phyloP scores from a whole-genome alignment of 148 eudicot genomes.

The Pharnaceum exiguum region DNA sequence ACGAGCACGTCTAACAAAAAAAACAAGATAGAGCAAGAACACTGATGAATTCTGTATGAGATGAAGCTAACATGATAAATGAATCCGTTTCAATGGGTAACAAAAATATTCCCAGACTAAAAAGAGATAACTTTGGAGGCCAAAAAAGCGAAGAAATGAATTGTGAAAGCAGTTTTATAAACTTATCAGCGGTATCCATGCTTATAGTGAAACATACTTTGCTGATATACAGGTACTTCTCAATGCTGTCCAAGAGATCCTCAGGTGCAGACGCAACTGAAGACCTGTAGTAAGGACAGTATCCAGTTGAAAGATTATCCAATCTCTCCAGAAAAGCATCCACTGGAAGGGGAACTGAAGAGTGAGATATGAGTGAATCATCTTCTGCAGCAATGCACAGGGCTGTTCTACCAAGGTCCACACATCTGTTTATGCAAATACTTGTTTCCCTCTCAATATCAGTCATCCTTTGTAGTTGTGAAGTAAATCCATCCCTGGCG shows the following conservation, averaged over 20 bases:
- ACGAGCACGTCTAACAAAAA: too few relatives aligned
- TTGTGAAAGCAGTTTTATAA: neutral
- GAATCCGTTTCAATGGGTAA: too few relatives aligned
- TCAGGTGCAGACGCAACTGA: constrained; percentile 66
- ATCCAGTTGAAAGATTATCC: constrained; percentile 60
- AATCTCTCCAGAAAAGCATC: constrained; percentile 76
- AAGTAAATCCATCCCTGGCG: constrained; percentile 69
- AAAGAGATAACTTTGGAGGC: too few relatives aligned
- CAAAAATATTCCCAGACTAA: too few relatives aligned
- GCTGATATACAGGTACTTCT: constrained; percentile 63
- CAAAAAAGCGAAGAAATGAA: too few relatives aligned
- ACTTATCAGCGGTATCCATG: neutral
- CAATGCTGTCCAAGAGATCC: constrained; percentile 57
- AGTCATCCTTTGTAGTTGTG: constrained; percentile 50
- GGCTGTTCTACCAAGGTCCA: constrained; percentile 73
- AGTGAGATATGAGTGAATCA: constrained; percentile 87
- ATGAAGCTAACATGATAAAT: too few relatives aligned
- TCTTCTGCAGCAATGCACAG: constrained; percentile 84
- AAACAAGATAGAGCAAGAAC: too few relatives aligned
- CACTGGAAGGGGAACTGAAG: constrained; percentile 88
- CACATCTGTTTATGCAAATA: constrained; percentile 59
- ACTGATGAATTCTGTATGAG: too few relatives aligned
- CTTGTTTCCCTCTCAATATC: constrained; percentile 76
- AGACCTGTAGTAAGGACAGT: constrained; percentile 60
- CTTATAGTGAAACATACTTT: constrained; percentile 39